Base-by-base conservation (phyloP, 2,329 filamentous ascomycete genomes). In the Aspergillus pseudoglaucus region DNA sequence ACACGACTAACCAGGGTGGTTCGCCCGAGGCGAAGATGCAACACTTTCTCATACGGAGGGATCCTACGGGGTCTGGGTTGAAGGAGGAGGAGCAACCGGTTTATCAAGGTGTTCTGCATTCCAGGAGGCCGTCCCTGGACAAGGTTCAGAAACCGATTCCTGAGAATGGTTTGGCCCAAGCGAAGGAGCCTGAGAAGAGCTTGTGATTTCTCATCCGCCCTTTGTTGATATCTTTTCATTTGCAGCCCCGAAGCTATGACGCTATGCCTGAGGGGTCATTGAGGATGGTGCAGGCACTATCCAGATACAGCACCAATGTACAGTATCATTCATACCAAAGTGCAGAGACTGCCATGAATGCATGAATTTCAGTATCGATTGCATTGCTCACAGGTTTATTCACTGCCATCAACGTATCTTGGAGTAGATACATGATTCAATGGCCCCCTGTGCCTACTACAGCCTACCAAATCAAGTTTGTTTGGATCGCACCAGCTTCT, bases 31-130 rank as follows among this genome's bases (percentile, higher is more conserved):
- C 83, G 59, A 77, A 89, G 45, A 84, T 97, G 35, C 80, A 88
- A 56, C 82, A 73, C 47, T 97, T 97, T 61, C 56, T 97, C 49
- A 81, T 82, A 59, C 81, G 87, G 50, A 77, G 88, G 54, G 86
- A 93, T 59, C 78, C 79, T 14, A 67, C 66, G 1, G 71, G 72
- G 12, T 68, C 62, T 52, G 72, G 72, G 5, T 57, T 75, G 45
- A 73, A 72, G 50, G 68, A 70, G 32, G 65, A 69, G 23, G 70
- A 74, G 50, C 64, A 70, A 35, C 52, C 61, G n/a, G 59, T 67
- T 10, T 75, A 75, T 58, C 59, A 64, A 33, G 49, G 59, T 27
- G 53, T 65, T 35, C 56, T 72, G 4, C 54, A 60, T 52, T 53
- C 55, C 39, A 56, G 50, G 6, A 41, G 39, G 15, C 20, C 25